Base-by-base conservation (phyloP, 768 basidiomycete genomes). In the Xerocomellus intermedius region DNA sequence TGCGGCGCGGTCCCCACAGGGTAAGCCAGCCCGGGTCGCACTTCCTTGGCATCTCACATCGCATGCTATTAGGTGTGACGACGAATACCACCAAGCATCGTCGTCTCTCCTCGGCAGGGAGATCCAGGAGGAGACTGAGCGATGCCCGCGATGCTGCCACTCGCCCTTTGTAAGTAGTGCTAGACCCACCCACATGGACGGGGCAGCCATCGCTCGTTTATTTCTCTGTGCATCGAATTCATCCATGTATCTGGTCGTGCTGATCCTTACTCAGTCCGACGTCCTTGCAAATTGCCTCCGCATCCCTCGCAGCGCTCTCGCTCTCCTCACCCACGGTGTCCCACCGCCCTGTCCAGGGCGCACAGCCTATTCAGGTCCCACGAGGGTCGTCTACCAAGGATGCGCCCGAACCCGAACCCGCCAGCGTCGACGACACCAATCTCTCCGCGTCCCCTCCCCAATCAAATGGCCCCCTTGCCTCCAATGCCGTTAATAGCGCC, bases 131-230 rank as follows among this genome's bases (percentile, higher is more conserved):
- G 62, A 76, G 90, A 53, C 68, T 89, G 59, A 90, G 87, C 69
- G 90, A 91, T 69, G 89, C 89, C 24, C 77, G 86, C 46, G 89
- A 91, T 69, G 90, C 90, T 42, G 86, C 86, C 48, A 77, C 76
- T 52, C 78, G 90, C 48, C 87, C 87, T 49, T 82, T 82, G 88
- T 91, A 71, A 77, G 86, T 86, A 77, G 86, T 86, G 54, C 16
- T 37, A 13, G 51, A 55, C 49, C 42, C 28, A 36, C 44, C 47
- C 33, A 35, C 54, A 4, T 33, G 28, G 32, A 42, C 38, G 55
- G 10, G 17, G 26, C 26, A 44, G 28, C 24, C 36, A 33, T 37
- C 36, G 8, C 35, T 28, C 17, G 14, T 9, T 19, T 22, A 3
- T 19, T 28, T 17, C 8, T 28, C 47, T 8, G 4, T 24, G 21